Conservation (phyloP, 306 rosid genomes). For the Trifolium dubium region DNA sequence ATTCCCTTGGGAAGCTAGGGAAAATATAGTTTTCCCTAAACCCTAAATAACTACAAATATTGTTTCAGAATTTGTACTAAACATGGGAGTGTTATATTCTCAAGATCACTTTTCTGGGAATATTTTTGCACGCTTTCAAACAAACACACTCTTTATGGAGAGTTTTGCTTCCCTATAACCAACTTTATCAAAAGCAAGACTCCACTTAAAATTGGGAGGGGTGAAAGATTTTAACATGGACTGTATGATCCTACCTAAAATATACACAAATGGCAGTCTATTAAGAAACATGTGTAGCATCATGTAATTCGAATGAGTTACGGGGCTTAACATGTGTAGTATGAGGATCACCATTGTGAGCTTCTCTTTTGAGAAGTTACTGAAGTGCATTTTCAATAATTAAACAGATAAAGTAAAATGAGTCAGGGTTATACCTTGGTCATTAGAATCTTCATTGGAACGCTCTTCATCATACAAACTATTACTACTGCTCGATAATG, state of each 20-base stretch:
- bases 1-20: background rate
- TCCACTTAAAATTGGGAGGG: background rate
- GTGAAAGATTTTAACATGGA: background rate
- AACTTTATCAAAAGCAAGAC: background rate
- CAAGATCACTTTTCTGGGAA: background rate
- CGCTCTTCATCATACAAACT: slow-evolving; percentile 54
- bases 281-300: background rate
- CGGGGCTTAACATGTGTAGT: slow-evolving; percentile 7
- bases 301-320: slow-evolving; percentile 8
- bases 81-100: background rate
- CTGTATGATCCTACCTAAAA: background rate
- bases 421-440: slow-evolving; percentile 64
- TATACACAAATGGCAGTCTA: too few species aligned
- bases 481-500: slow-evolving; percentile 62
- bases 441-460: slow-evolving; percentile 50
- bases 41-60: too few species aligned
- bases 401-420: slow-evolving; percentile 9
- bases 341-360: slow-evolving; percentile 3
- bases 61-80: background rate
- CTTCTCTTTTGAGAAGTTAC: background rate
- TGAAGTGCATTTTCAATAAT: slow-evolving; percentile 8
- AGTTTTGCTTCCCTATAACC: background rate
- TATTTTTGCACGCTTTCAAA: background rate
- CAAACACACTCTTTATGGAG: background rate
- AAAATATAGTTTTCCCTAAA: too few species aligned